Base-by-base conservation (phyloP, 2,329 filamentous ascomycete genomes). In the Myotisia sp. region DNA sequence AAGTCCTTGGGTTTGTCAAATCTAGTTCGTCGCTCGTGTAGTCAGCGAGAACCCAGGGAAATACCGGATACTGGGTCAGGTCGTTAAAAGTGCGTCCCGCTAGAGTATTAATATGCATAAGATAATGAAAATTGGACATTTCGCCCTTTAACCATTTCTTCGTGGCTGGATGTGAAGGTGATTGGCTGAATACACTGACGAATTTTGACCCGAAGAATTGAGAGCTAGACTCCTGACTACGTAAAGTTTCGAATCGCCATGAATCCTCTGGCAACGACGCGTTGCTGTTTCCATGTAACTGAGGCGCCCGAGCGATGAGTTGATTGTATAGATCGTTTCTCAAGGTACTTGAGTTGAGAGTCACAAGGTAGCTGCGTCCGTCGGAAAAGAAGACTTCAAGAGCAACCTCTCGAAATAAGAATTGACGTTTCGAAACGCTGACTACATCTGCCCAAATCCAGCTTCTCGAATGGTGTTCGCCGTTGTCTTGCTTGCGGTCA, bases 341-440 rank as follows among this genome's bases (percentile, higher is more conserved):
- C 23, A 75, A 64, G 20, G 63, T 60, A 0, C 79, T 69, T 22
- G 79, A 84, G 37, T 85, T 79, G 3, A 85, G 76, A 0, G 87
- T 95, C 37, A 98, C 59, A 10, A 98, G 67, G 53, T 95, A 98
- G 59, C 90, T 98, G 37, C 85, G 78, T 1, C 90, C 90, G 52
- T 98, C 92, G 0, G 85, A 86, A 53, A 98, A 98, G 62, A 98
- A 98, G 2, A 94, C 72, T 52, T 98, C 90, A n/a, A 95, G 76
- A 0, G 84, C 85, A 8, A 98, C 90, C 50, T 98, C 87, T 17
- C 90, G 77, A 57, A 95, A 93, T 3, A 98, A 62, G 55, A 95
- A 98, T 5, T 87, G 78, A 13, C 92, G 76, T 56, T 98, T 98
- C 0, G 87, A 95, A 22, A 95, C 79, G 52, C 86, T 94, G 45